Evolutionary conservation across 495 filamentous ascomycete species (phyloP), one percentile per base, ranked within the genome.

Genomic region (Podospora australis): DNA sequence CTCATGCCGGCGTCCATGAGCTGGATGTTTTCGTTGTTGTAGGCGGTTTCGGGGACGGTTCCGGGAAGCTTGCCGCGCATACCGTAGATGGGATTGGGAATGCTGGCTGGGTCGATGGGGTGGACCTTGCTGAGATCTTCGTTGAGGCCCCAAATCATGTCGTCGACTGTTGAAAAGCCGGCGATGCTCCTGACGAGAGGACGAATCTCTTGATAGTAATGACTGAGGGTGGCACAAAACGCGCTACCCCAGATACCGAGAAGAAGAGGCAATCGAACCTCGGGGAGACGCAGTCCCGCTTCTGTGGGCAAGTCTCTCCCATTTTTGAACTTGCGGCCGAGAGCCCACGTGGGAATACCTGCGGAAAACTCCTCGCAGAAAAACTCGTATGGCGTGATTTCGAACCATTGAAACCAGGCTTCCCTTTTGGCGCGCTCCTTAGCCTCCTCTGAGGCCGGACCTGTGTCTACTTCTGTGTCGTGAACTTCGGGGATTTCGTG

Each of bases 1-100:
- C 84, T 89, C 90, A 98, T 98, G 10, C 92, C 92, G 5, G 92
- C 88, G 68, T 98, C 92, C 86, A 95, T 96, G 4, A 96, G 78
- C 54, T 92, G 83, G 20, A 97, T 72, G 54, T 88, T 81, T 26
- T 81, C 69, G 16, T 70, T 74, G 39, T 78, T 70, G 57, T 84
- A 81, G 32, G 95, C 80, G 21, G 78, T 86, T 39, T 83, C 77
- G 0, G 92, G 89, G 38, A 81, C 83, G 2, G 82, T 87, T 0
- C 74, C 59, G 1, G 89, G 87, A 25, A 98, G 71, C 48, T 76
- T 73, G 44, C 77, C 78, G 53, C 84, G 77, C 79, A 98, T 84
- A 5, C 87, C 88, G 49, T 85, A 77, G 3, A 80, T 81, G 58
- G 82, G 95, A 60, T 97, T 98, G 2, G 91, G 91, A 38, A 98